Conservation (phyloP, 768 basidiomycete species). For the Boletus subparvulus region DNA sequence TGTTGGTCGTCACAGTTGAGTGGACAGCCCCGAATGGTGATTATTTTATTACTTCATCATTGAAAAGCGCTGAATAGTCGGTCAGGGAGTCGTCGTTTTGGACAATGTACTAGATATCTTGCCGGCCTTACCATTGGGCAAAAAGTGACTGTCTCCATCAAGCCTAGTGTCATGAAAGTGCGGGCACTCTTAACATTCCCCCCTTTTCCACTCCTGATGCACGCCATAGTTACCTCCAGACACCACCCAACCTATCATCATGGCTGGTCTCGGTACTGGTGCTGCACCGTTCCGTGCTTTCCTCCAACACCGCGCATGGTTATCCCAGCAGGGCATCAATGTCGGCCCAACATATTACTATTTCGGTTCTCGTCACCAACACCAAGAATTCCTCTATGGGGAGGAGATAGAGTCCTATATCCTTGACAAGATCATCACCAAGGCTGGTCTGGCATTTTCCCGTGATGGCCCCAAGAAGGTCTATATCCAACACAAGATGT, state of each 20-base stretch:
- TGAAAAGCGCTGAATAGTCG: constrained; percentile 4
- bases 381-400: constrained; percentile 95
- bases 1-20: constrained; percentile 94
- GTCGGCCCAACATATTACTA: constrained; percentile 97
- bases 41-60: constrained; percentile 17
- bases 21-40: constrained; percentile 85
- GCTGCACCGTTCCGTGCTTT: constrained; percentile 99
- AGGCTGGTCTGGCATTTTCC: constrained; percentile 94
- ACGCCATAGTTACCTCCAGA: constrained; percentile 71
- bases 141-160: constrained; percentile 95
- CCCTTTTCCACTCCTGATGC: constrained; percentile 7
- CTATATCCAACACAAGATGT: constrained; percentile 99
- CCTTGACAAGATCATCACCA: constrained; percentile 77
- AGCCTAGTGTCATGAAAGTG: constrained; percentile 99
- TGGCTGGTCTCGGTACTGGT: constrained; percentile 98
- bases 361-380: constrained; percentile 95
- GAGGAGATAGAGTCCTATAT: constrained; percentile 96
- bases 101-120: constrained; percentile 96
- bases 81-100: constrained; percentile 73
- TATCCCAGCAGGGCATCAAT: constrained; percentile 68
- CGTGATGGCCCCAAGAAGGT: constrained; percentile 91
- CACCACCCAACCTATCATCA: constrained; percentile 87
- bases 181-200: constrained; percentile 14
- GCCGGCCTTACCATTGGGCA: constrained; percentile 80
- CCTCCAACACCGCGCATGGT: constrained; percentile 91